Base-by-base conservation (phyloP, 2,329 filamentous ascomycete species). In the Geosmithia flava region DNA sequence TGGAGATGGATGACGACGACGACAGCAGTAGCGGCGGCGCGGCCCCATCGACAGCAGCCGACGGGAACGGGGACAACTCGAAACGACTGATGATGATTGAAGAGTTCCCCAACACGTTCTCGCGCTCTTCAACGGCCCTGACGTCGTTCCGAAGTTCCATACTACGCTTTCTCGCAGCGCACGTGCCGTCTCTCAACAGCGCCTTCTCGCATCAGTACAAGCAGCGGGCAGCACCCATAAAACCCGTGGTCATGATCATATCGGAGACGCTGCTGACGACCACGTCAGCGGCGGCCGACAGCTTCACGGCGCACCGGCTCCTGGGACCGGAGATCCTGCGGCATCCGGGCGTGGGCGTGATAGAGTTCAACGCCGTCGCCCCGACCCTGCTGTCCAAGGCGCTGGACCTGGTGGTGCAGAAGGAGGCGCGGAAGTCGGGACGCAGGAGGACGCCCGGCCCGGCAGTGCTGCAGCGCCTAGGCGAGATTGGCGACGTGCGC, bases 311-410 rank as follows among this genome's bases (percentile, higher is more conserved):
- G 0, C 87, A 97, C 67, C 81, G 90, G 20, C 68, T 98, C 17
- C 77, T 98, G 3, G 93, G 94, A 0, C 83, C 89, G 0, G 86
- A 93, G 53, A 85, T 98, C 42, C 73, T 88, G 15, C 81, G 84
- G 42, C 89, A 97, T 63, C 83, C 87, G 0, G 82, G 83, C 15
- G 81, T 88, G 2, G 80, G 78, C 8, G 72, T 86, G 5, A 87
- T 98, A 53, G 90, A 95, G 54, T 98, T 97, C 67, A 98, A 98
- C 58, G 78, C 85, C 13, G 83, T 98, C 51, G 93, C 93, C 0
- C 83, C 88, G 0, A 93, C 91, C 0, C 78, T 91, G 42, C 76
- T 98, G 57, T 75, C 80, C 13, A 95, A 91, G 64, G 91, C 91
- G 1, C 69, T 98, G 4, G 85, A 93, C 48, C 64, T 86, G 2